Conservation (phyloP, 2,329 filamentous ascomycete genomes). For the Emydomyces testavorans region DNA sequence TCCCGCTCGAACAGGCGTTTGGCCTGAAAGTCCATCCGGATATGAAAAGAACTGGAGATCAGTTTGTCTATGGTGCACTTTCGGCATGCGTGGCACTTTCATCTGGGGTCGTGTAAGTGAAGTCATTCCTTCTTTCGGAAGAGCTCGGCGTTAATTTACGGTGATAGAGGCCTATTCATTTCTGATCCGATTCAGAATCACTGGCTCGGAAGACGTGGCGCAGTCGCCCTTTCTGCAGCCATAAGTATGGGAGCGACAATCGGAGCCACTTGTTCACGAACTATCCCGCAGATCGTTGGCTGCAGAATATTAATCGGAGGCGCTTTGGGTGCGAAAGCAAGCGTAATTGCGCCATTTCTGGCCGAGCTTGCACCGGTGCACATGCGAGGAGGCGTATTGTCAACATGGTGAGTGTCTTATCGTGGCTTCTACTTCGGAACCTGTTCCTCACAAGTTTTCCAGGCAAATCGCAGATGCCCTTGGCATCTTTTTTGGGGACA, state of each 20-base stretch:
- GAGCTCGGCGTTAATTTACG: background rate
- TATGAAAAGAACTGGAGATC: background rate
- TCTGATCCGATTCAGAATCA: constrained; percentile 12
- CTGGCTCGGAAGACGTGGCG: constrained; percentile 11
- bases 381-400: constrained; percentile 8
- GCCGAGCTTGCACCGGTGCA: constrained; percentile 10
- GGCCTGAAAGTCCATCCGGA: background rate
- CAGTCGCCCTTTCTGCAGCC: constrained; percentile 4
- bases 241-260: constrained; percentile 10
- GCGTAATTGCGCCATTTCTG: constrained; percentile 10
- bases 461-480: constrained; percentile 10
- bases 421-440: background rate
- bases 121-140: background rate
- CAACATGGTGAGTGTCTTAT: constrained; percentile 7
- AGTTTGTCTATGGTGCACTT: constrained; percentile 2
- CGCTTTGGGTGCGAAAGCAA: constrained; percentile 8
- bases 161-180: constrained; percentile 6
- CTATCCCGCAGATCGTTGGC: constrained; percentile 1
- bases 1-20: background rate
- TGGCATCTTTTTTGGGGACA: constrained; percentile 8
- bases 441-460: background rate
- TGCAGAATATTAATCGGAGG: constrained; percentile 7
- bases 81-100: constrained; percentile 6
- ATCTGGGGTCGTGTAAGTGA: constrained; percentile 8
- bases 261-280: constrained; percentile 5